phyloP scores from a whole-genome alignment of 495 filamentous ascomycete genomes.

The Podospora sp. region DNA sequence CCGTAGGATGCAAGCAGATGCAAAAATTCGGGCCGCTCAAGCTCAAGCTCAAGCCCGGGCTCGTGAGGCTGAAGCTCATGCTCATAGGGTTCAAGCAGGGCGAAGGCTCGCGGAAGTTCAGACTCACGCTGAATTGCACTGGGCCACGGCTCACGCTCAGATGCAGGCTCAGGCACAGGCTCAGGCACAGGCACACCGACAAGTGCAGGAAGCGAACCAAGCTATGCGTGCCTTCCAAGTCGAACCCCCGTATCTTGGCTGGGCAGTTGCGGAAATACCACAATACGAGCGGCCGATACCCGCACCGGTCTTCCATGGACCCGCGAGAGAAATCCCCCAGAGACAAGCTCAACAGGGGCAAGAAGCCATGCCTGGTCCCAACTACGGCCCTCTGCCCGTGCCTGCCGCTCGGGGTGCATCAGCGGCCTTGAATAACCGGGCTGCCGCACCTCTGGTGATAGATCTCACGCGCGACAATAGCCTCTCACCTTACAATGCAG shows the following conservation, averaged over 20 bases:
- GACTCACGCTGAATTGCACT: too few relatives aligned
- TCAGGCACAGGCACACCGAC: neutral
- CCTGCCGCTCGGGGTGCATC: too few relatives aligned
- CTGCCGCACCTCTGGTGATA: neutral
- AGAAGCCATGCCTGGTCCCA: neutral
- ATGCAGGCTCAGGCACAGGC: conserved; percentile 34
- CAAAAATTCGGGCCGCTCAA: neutral
- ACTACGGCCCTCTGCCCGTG: too few relatives aligned
- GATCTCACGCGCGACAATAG: neutral
- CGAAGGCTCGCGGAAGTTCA: too few relatives aligned
- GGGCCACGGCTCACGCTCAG: conserved; percentile 40
- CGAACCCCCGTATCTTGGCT: too few relatives aligned
- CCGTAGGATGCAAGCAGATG: neutral
- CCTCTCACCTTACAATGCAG: neutral
- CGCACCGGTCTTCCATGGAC: too few relatives aligned
- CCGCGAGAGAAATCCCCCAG: too few relatives aligned
- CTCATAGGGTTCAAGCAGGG: neutral
- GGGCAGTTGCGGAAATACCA: too few relatives aligned
- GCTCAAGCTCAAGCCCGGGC: conserved; percentile 24
- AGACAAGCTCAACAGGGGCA: neutral
- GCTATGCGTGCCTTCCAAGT: neutral
- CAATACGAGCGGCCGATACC: too few relatives aligned
- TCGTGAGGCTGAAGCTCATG: conserved; percentile 30
- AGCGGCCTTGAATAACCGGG: neutral
- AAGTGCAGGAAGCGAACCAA: neutral